Conservation (phyloP, 306 rosid genomes). For the Cicer judaicum region DNA sequence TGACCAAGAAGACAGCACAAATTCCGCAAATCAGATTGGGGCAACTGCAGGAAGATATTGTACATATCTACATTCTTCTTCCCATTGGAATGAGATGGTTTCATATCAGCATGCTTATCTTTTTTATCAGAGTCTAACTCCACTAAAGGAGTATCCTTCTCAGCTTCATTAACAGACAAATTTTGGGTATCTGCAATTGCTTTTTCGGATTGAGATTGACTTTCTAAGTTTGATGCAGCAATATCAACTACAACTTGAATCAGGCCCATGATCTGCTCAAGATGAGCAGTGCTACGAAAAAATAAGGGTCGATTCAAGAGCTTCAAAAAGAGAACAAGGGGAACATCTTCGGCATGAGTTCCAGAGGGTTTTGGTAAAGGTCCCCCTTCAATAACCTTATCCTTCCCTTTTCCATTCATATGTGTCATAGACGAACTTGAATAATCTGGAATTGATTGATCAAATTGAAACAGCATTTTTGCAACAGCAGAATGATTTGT, state of each 20-base stretch:
- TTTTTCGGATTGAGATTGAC: constrained; percentile 65
- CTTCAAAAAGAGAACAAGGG: constrained; percentile 77
- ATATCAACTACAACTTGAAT: constrained; percentile 79
- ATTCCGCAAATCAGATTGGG: constrained; percentile 78
- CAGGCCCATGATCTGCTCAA: constrained; percentile 94
- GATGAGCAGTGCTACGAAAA: constrained; percentile 82
- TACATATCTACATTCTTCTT: constrained; percentile 61
- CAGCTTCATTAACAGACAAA: constrained; percentile 59
- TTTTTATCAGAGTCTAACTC: constrained; percentile 67
- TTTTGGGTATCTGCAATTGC: constrained; percentile 51
- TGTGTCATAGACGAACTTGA: constrained; percentile 50
- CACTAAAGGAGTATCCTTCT: constrained; percentile 60
- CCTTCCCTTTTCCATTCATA: constrained; percentile 89
- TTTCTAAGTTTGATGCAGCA: constrained; percentile 83
- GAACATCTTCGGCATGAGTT: constrained; percentile 62
- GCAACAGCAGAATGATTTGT: constrained; percentile 91
- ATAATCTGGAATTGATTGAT: constrained; percentile 61
- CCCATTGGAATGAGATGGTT: constrained; percentile 61
- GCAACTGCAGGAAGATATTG: constrained; percentile 73
- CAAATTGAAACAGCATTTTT: constrained; percentile 79
- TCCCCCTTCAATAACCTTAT: constrained; percentile 73
- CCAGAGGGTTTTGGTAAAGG: constrained; percentile 47
- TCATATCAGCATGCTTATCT: constrained; percentile 57
- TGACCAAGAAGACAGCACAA: constrained; percentile 90
- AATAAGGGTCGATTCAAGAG: constrained; percentile 82